Base-by-base conservation (phyloP, 306 rosid genomes). In the Corylus avellana region DNA sequence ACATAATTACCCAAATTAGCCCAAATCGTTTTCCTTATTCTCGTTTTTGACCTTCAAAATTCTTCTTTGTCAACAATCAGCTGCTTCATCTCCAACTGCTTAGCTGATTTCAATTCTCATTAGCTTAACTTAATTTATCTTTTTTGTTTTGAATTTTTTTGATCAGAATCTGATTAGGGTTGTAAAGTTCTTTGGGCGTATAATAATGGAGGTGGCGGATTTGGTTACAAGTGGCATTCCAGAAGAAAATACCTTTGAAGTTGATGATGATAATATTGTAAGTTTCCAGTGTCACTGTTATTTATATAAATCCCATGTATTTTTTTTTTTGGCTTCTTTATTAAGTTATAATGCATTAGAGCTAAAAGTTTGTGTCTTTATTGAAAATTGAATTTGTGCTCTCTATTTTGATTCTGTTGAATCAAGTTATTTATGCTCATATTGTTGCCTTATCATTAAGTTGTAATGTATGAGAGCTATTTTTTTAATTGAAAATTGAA, bases 121-220 rank as follows among this genome's bases (percentile, higher is more conserved):
- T 46, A 10, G 48, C 18, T 56, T 27, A 32, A 8, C 3, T 75
- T 49, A 37, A 11, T 6, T 18, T 7, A 14, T 53, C 14, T 27
- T 70, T 49, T 9, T 39, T 42, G 16, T 12, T 62, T 5, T 8
- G 66, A 51, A 63, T 14, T 29, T 72, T 51, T 75, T 58, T 11
- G 47, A 64, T 73, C 55, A 70, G 85, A 74, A 27, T 82, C 48
- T 84, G 73, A 59, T 83, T 67, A 69, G 76, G 76, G 77, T 58
- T 14, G 12, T 57, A 70, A 77, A 69, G 77, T 70, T 73, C 68
- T 62, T 44, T 76, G 62, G 71, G 71, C 74, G 39, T 55, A 69
- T 42, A 29, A 37, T 59, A n/a, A 91, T 93, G 87, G 98, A 91
- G 57, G 76, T 83, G 27, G 84, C 83, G 42, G 86, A 87, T 80